Evolutionary conservation across 23 red algal species (phyloP), one percentile per base, ranked within the genome.

Genomic region (Chondrus crispus): DNA sequence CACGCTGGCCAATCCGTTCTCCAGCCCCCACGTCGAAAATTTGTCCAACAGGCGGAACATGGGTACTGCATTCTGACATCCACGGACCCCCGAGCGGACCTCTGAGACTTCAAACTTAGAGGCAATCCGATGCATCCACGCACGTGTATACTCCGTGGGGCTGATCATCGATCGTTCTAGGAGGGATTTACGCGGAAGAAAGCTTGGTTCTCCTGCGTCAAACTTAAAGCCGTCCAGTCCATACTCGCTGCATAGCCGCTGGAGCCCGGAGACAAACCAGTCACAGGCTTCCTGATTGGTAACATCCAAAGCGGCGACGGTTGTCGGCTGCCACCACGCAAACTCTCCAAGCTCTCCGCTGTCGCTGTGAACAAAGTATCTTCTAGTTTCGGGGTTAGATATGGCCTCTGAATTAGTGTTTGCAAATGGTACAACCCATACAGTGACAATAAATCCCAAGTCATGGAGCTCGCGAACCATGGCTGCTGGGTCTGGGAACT

Each of bases 161-260:
- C 79, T 75, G 18, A 77, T 60, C 39, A 91, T 29, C 20, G 87
- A 62, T 72, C 88, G 88, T 40, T 91, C 82, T 70, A 90, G 18
- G 58, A 52, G 47, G 19, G 81, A 64, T 24, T 86, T 69, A 43
- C 68, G 51, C 18, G 96, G 96, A 50, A 98, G 54, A 70, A 98
- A 98, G 84, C 91, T 85, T 18, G 91, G 87, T 64, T 98, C 96
- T 14, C 96, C 96, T 13, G 90, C 96, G 88, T 98, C 96, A 85
- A 98, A 98, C 76, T 98, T 98, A 74, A 98, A 98, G 55, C 96
- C 96, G 74, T 98, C 96, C 14, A 98, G 58, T 19, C 96, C 96
- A 79, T 90, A 93, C 6, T 93, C 87, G 13, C 68, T 78, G 52
- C 76, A 78, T 36, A 98, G 68, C 46, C 14, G 35, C n/a, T 83